Base-by-base conservation (phyloP, 768 basidiomycete genomes). In the Asterophora lycoperdoides region DNA sequence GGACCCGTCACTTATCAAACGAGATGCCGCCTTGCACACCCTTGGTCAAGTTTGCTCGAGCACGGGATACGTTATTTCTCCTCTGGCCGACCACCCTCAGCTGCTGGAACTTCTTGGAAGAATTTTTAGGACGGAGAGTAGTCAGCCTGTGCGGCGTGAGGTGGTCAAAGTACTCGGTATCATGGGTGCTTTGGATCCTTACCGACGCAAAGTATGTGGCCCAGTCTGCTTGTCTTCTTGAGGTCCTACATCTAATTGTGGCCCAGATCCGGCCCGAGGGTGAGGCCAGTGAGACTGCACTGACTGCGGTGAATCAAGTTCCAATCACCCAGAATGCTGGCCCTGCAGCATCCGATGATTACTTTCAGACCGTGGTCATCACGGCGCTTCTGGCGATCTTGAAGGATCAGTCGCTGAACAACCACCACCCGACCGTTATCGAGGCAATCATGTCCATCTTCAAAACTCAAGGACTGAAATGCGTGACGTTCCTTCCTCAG, bases 361-460 rank as follows among this genome's bases (percentile, higher is more conserved):
- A 94, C 68, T 99, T 93, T 69, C 96, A 98, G 64, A 92, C 91
- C 5, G 92, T 94, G 5, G 94, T 94, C 32, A 90, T 99, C 63
- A 87, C 82, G 20, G 80, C 93, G 0, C 77, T 99, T 8, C 77
- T 98, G 29, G 78, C 81, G 35, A 88, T 99, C 49, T 65, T 99
- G 53, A 89, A 85, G 61, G 96, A 99, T 63, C 84, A 89, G 46
- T 84, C 93, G 1, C 75, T 96, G 51, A 87, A 79, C 59, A 83
- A 75, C 48, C 86, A 91, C 58, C 93, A 97, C 59, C 88, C 96
- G 60, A 88, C 84, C 18, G 95, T 94, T 40, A 93, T 98, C 48
- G 93, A 98, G 64, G 93, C 93, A 1, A 88, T 99, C 57, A 97
- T 98, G 92, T 87, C 92, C 39, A 98, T 99, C 52, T 99, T 98